Conservation (phyloP, 2,329 filamentous ascomycete genomes). For the Aspergillus fumigatus region DNA sequence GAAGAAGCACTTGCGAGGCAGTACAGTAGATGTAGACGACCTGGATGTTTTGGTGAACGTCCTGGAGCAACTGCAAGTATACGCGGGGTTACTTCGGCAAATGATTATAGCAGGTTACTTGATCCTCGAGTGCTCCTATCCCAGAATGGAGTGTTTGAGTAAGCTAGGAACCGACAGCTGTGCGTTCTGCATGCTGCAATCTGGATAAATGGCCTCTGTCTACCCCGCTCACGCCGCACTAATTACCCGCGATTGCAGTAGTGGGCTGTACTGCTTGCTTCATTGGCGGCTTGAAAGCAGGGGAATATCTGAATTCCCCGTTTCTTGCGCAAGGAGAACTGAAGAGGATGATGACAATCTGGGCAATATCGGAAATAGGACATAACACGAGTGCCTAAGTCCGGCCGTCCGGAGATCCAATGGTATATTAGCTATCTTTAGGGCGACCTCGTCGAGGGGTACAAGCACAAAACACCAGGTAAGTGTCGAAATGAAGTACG, state of each 20-base stretch:
- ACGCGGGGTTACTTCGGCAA: neutral
- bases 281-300: neutral
- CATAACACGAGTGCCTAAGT: neutral
- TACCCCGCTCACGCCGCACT: neutral
- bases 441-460: too few relatives aligned
- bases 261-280: neutral
- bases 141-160: neutral
- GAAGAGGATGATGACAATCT: neutral
- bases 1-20: too few relatives aligned
- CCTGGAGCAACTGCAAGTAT: neutral
- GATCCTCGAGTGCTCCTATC: too few relatives aligned
- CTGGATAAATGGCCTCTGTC: neutral
- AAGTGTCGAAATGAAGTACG: constrained; percentile 18
- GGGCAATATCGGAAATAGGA: neutral
- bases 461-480: neutral
- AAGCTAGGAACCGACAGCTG: neutral
- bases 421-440: neutral
- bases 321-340: neutral
- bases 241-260: neutral
- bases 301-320: neutral
- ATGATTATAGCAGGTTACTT: neutral
- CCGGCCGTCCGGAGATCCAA: neutral
- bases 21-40: too few relatives aligned
- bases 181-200: neutral
- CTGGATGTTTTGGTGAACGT: neutral